Evolutionary conservation across 768 basidiomycete species (phyloP).

Genomic region (Tricholoma flavovirens): DNA sequence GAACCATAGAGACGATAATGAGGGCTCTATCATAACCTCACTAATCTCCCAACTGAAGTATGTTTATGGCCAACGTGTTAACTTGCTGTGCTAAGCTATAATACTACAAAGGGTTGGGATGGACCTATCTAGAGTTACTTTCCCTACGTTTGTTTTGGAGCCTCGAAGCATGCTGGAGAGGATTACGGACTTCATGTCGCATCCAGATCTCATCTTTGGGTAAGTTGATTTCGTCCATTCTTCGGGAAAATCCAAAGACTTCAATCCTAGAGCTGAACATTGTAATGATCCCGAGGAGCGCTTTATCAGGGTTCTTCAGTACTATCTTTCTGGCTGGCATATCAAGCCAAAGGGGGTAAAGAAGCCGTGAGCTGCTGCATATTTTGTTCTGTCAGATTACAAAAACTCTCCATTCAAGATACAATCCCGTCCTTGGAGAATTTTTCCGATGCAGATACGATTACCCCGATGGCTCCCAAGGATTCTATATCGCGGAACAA

Average conservation of each 20-base stretch:
- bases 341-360: slow-evolving; percentile 99
- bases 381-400: slow-evolving; percentile 5
- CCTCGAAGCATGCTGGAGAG: slow-evolving; percentile 96
- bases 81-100: neutral
- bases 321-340: slow-evolving; percentile 99
- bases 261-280: slow-evolving; percentile 59
- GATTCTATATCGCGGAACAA: slow-evolving; percentile 97
- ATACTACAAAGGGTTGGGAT: slow-evolving; percentile 71
- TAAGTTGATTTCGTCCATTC: slow-evolving; percentile 31
- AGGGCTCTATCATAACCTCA: slow-evolving; percentile 84
- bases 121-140: slow-evolving; percentile 93
- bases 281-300: slow-evolving; percentile 81
- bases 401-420: slow-evolving; percentile 38
- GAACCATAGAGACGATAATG: slow-evolving; percentile 75
- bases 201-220: slow-evolving; percentile 97
- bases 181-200: slow-evolving; percentile 99
- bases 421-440: slow-evolving; percentile 96
- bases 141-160: slow-evolving; percentile 93
- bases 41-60: slow-evolving; percentile 88
- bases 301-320: slow-evolving; percentile 85
- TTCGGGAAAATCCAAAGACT: neutral
- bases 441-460: slow-evolving; percentile 96
- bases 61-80: slow-evolving; percentile 13
- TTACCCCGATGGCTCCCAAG: slow-evolving; percentile 84
- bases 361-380: slow-evolving; percentile 72